Percentiles rank a stretch among this genome's conserved stretches.
phyloP scores from a whole-genome alignment of 495 filamentous ascomycete species.

The Xylaria acuta region DNA sequence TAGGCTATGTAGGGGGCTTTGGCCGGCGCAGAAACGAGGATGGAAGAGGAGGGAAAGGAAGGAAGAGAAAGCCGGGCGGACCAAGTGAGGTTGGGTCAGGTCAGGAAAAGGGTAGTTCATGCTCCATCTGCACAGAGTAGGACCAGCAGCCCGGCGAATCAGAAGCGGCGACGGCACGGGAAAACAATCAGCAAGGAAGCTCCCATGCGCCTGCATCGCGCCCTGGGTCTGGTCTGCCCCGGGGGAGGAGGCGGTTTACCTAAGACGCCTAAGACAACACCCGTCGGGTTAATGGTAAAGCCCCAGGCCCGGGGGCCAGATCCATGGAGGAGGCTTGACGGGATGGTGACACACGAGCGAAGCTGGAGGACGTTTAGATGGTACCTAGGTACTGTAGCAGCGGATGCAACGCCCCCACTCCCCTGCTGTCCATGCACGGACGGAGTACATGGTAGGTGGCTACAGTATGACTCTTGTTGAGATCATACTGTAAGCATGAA shows the following conservation, averaged over 20 bases:
- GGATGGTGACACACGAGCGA: slow-evolving; percentile 20
- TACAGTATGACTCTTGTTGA: background rate
- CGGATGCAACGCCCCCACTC: background rate
- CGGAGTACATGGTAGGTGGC: background rate
- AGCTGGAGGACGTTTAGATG: slow-evolving; percentile 4
- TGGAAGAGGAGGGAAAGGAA: slow-evolving; percentile 28
- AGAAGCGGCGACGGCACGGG: slow-evolving; percentile 40
- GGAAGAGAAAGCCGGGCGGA: slow-evolving; percentile 30
- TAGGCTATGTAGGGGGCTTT: background rate
- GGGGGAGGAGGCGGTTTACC: slow-evolving; percentile 31
- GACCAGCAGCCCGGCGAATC: slow-evolving; percentile 42
- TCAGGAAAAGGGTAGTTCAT: slow-evolving; percentile 22
- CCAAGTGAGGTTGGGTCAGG: slow-evolving; percentile 42
- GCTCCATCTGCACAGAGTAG: slow-evolving; percentile 36
- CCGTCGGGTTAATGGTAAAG: slow-evolving; percentile 25
- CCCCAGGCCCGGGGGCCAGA: slow-evolving; percentile 8
- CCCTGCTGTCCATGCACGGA: background rate
- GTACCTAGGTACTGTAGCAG: slow-evolving; percentile 10
- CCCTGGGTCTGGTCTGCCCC: no score
- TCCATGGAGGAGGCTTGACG: slow-evolving; percentile 22
- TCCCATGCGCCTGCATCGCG: slow-evolving; percentile 14
- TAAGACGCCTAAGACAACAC: slow-evolving; percentile 32
- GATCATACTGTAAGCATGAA: background rate
- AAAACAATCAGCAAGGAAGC: slow-evolving; percentile 40
- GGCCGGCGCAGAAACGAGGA: slow-evolving; percentile 11